Evolutionary conservation across 2,329 filamentous ascomycete genomes (phyloP).

Genomic region (Exserohilum turcica): DNA sequence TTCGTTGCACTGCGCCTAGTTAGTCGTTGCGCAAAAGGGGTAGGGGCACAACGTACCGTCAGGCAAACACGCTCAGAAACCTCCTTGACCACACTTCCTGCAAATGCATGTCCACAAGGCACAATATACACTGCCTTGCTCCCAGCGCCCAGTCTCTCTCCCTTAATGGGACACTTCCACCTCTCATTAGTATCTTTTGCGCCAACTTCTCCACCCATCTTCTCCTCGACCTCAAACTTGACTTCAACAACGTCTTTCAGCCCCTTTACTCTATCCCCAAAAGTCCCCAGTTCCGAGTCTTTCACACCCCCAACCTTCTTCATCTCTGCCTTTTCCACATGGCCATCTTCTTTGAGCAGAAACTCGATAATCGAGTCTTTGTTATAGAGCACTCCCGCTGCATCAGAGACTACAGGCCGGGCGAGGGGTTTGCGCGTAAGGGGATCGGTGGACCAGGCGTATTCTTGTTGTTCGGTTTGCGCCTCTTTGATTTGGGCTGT

Average conservation of each 20-base stretch:
- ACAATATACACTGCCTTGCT: conserved; percentile 87
- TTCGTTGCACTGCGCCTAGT: conserved; percentile 68
- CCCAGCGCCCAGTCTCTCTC: conserved; percentile 79
- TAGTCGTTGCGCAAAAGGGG: conserved; percentile 11
- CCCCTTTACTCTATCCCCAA: conserved; percentile 70
- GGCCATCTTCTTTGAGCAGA: conserved; percentile 61
- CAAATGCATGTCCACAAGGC: conserved; percentile 94
- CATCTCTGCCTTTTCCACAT: conserved; percentile 65
- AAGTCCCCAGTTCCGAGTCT: conserved; percentile 53
- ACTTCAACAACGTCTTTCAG: conserved; percentile 87
- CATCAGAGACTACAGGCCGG: conserved; percentile 81
- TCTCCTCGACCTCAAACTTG: conserved; percentile 68
- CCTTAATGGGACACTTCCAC: conserved; percentile 85
- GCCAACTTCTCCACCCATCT: conserved; percentile 35
- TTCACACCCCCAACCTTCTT: conserved; percentile 48
- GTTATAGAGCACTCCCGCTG: conserved; percentile 84
- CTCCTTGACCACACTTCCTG: conserved; percentile 82
- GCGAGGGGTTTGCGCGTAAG: conserved; percentile 79
- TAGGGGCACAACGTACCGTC: conserved; percentile 50
- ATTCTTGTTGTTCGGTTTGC: conserved; percentile 79
- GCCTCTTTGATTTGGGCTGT: conserved; percentile 87
- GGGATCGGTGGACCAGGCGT: conserved; percentile 86
- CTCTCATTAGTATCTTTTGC: conserved; percentile 57
- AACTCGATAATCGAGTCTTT: conserved; percentile 85
- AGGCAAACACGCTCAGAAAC: conserved; percentile 69